Conservation (phyloP, 148 eudicot species). For the Arctostaphylos glauca region DNA sequence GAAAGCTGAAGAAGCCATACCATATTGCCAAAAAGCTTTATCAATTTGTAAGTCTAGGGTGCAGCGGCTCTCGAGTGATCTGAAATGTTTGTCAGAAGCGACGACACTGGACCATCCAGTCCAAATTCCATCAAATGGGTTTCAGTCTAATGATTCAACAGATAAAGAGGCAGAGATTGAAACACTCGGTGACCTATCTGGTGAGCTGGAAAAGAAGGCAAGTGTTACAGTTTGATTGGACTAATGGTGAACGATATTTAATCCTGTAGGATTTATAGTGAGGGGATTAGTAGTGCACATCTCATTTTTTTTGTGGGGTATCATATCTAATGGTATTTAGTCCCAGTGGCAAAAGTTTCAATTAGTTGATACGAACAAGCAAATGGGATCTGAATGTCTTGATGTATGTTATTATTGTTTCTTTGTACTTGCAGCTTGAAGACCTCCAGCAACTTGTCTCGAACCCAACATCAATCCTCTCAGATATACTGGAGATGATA, state of each 20-base stretch:
- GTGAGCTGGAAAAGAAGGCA: constrained; percentile 92
- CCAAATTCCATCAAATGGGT: constrained; percentile 37
- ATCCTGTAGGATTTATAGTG: background rate
- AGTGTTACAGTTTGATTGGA: constrained; percentile 16
- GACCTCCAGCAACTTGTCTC: constrained; percentile 75
- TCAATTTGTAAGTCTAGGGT: constrained; percentile 74
- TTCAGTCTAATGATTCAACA: constrained; percentile 32
- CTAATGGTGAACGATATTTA: background rate
- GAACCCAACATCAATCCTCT: constrained; percentile 66
- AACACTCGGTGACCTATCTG: constrained; percentile 51
- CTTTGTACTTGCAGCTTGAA: constrained; percentile 60
- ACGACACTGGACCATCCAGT: constrained; percentile 24
- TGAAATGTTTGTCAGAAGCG: constrained; percentile 33
- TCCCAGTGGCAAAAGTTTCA: background rate
- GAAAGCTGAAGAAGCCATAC: constrained; percentile 77
- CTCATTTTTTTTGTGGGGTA: background rate
- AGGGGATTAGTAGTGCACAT: background rate
- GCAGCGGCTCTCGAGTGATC: constrained; percentile 61
- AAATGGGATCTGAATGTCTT: background rate
- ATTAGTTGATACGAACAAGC: background rate
- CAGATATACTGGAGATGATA: constrained; percentile 67
- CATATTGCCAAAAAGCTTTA: constrained; percentile 83
- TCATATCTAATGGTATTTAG: background rate
- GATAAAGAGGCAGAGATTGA: constrained; percentile 66
- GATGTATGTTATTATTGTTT: background rate